Evolutionary conservation across 345 rosid species (phyloP).

Genomic region (Linum lewisii): DNA sequence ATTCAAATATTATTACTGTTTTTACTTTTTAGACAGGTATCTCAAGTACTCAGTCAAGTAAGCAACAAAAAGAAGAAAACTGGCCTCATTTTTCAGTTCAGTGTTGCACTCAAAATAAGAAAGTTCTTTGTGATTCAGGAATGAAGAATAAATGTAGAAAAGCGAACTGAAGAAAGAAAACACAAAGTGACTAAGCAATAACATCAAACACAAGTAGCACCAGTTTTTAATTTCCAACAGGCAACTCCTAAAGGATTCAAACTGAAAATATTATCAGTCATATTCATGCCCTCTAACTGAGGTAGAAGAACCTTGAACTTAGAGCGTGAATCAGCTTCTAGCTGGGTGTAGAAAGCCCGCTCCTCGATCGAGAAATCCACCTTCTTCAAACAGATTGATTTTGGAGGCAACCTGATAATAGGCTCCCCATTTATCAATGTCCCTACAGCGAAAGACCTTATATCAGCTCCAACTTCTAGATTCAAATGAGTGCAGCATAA

Average conservation of each 20-base stretch:
- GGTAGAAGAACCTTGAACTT: slow-evolving; percentile 63
- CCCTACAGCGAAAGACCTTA: slow-evolving; percentile 34
- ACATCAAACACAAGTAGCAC: no score
- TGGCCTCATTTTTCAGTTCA: not conserved
- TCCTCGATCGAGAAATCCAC: slow-evolving; percentile 78
- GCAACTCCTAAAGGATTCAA: no score
- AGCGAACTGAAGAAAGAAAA: not conserved
- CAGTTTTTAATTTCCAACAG: no score
- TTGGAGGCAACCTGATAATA: slow-evolving; percentile 76
- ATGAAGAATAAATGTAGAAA: not conserved
- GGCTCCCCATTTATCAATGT: slow-evolving; percentile 83
- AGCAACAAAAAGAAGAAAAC: not conserved
- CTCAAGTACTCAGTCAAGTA: not conserved
- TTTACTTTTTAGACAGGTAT: not conserved
- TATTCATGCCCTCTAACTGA: not conserved
- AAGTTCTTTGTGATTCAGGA: not conserved
- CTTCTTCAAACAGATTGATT: slow-evolving; percentile 45
- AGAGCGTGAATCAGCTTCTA: slow-evolving; percentile 73
- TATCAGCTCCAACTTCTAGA: not conserved
- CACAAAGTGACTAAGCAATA: not conserved
- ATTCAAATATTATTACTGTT: no score
- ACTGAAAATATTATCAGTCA: not conserved
- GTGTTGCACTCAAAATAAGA: not conserved
- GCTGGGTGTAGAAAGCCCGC: slow-evolving; percentile 67
- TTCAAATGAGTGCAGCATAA: not conserved